A percentile compares a stretch with the other conserved stretches of the same genome.
These are phyloP conservation scores for Aechmea fasciata DNA, from an alignment of 176 grass and related monocot species.

Conservation along the genomic window DNA sequence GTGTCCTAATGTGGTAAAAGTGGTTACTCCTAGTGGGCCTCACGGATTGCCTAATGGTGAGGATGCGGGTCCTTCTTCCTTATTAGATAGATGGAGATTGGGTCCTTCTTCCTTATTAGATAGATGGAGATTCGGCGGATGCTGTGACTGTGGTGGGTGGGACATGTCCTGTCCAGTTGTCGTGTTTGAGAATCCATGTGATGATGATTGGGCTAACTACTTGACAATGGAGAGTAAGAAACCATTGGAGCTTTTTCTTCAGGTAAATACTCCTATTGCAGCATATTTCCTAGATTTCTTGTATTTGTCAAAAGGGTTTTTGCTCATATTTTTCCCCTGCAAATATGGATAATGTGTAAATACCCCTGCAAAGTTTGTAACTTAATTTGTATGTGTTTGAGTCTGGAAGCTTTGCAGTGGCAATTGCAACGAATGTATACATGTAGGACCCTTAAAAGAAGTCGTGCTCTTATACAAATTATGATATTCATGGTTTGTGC, in stretches of 20 bases:
- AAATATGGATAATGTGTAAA: too few species aligned
- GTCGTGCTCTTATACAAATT: not conserved
- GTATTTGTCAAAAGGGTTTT: too few species aligned
- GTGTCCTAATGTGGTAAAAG: constrained; percentile 34
- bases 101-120: constrained; percentile 72
- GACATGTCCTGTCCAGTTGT: constrained; percentile 92
- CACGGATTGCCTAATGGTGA: constrained; percentile 65
- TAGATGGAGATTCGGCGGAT: constrained; percentile 68
- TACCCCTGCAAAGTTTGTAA: too few species aligned
- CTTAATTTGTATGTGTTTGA: too few species aligned
- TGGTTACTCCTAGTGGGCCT: constrained; percentile 52
- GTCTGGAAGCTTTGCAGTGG: too few species aligned
- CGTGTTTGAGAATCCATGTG: constrained; percentile 54
- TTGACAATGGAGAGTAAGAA: constrained; percentile 41
- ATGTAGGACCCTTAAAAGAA: not conserved
- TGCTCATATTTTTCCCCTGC: too few species aligned
- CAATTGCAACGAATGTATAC: too few species aligned
- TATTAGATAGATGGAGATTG: constrained; percentile 74
- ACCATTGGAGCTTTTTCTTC: constrained; percentile 50
- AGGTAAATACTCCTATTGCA: constrained; percentile 44
- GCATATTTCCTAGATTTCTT: not conserved
- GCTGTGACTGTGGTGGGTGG: constrained; percentile 96
- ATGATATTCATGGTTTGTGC: not conserved
- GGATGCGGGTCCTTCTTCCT: constrained; percentile 52
- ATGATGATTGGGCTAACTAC: constrained; percentile 42